Conservation (phyloP, 495 filamentous ascomycete genomes). For the Symbiotaphrina buchneri region DNA sequence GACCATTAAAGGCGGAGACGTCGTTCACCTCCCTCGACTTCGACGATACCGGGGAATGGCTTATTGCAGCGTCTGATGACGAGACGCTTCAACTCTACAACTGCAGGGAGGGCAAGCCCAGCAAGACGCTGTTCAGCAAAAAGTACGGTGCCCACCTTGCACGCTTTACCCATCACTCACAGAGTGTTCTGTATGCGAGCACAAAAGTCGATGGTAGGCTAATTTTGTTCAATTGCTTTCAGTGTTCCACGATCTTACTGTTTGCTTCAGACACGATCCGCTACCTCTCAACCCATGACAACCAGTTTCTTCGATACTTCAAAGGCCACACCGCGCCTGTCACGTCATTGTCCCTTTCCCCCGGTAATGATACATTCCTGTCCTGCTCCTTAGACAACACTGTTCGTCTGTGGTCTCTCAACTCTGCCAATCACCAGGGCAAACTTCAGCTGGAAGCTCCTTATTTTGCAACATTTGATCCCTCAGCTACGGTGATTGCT, state of each 20-base stretch:
- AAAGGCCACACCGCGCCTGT: slow-evolving; percentile 67
- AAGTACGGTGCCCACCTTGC: slow-evolving; percentile 93
- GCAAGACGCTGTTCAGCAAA: slow-evolving; percentile 66
- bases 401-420: slow-evolving; percentile 65
- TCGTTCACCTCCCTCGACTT: slow-evolving; percentile 70
- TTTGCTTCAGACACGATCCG: slow-evolving; percentile 55
- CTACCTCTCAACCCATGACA: slow-evolving; percentile 84
- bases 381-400: slow-evolving; percentile 80
- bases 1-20: slow-evolving; percentile 21
- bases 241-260: no score
- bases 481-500: slow-evolving; percentile 76
- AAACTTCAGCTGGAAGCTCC: slow-evolving; percentile 54
- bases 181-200: slow-evolving; percentile 79
- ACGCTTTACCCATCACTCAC: slow-evolving; percentile 75
- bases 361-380: slow-evolving; percentile 68
- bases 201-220: slow-evolving; percentile 67
- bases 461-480: slow-evolving; percentile 68
- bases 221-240: no score
- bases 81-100: slow-evolving; percentile 91
- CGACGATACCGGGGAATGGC: slow-evolving; percentile 76
- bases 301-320: slow-evolving; percentile 88
- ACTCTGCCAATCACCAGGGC: slow-evolving; percentile 49
- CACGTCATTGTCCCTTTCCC: slow-evolving; percentile 52
- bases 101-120: slow-evolving; percentile 66
- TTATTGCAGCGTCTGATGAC: slow-evolving; percentile 72